phyloP scores from a whole-genome alignment of 2,329 filamentous ascomycete species.

The Phaeophleospora eucalypticola region DNA sequence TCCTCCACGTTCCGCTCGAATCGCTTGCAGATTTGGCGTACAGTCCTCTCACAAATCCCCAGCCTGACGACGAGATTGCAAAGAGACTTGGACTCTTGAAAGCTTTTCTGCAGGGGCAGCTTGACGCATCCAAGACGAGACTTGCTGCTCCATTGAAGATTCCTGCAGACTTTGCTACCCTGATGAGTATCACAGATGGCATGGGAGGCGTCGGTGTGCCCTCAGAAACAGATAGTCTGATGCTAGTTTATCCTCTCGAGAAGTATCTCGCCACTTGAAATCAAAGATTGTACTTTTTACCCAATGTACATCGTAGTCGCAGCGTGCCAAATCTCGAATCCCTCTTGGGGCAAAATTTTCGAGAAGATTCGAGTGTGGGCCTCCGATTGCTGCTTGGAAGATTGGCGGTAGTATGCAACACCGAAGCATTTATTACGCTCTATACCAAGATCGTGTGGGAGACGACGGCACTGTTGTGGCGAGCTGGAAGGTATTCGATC shows the following conservation, averaged over 20 bases:
- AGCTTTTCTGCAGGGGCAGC: not conserved
- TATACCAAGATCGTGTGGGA: not conserved
- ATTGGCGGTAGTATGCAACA: not conserved
- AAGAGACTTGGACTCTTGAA: not conserved
- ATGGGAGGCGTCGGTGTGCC: constrained; percentile 2
- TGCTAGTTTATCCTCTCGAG: not conserved
- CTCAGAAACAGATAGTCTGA: not conserved
- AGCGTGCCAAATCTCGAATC: constrained; percentile 1
- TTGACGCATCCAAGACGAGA: not conserved
- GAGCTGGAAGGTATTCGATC: constrained; percentile 3
- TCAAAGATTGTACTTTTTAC: too few species aligned
- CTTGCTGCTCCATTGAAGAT: too few species aligned
- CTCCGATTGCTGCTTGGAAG: not conserved
- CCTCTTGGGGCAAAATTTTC: not conserved
- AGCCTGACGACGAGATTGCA: not conserved
- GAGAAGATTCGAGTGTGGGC: not conserved
- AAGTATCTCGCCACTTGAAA: not conserved
- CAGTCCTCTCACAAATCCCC: not conserved
- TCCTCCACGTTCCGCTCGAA: not conserved
- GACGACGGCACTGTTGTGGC: not conserved
- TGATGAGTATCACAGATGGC: too few species aligned
- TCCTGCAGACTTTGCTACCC: too few species aligned
- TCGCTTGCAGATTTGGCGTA: not conserved
- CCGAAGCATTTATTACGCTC: constrained; percentile 2
- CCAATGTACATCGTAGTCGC: too few species aligned